Evolutionary conservation across 495 filamentous ascomycete species (phyloP).

Genomic region (Collariella sp.): DNA sequence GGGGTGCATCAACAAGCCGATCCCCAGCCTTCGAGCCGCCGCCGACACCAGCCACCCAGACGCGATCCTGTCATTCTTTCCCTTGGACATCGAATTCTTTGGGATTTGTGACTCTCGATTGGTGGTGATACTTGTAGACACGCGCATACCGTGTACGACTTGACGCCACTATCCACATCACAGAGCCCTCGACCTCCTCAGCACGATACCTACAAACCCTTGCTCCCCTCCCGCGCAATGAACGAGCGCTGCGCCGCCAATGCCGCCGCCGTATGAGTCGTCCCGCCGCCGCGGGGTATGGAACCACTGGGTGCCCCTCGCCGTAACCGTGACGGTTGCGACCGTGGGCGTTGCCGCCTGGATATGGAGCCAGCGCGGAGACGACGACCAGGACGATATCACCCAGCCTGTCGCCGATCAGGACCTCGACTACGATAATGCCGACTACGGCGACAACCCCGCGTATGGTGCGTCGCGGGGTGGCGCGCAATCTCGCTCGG

Average conservation of each 20-base stretch:
- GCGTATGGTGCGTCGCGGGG: constrained; percentile 42
- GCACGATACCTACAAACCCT: not conserved
- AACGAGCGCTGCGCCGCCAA: constrained; percentile 35
- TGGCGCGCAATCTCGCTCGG: constrained; percentile 29
- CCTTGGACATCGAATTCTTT: not conserved
- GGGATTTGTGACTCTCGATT: not conserved
- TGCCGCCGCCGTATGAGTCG: constrained; percentile 70
- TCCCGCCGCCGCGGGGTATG: constrained; percentile 58
- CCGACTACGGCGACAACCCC: constrained; percentile 45
- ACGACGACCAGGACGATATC: constrained; percentile 48
- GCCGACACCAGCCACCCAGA: constrained; percentile 20
- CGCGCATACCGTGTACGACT: not conserved
- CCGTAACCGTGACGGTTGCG: constrained; percentile 74
- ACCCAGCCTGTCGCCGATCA: constrained; percentile 36
- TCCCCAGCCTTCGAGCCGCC: constrained; percentile 19
- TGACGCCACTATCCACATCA: too few species aligned
- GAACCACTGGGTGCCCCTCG: constrained; percentile 80
- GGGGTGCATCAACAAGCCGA: constrained; percentile 22
- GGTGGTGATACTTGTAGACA: not conserved
- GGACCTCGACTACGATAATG: constrained; percentile 43
- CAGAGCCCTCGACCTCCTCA: not conserved
- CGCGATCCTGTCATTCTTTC: constrained; percentile 10
- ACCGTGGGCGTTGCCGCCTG: constrained; percentile 78
- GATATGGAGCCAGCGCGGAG: constrained; percentile 82
- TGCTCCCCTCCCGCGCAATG: constrained; percentile 20